Conservation (phyloP, 2,329 filamentous ascomycete species). For the Lithohypha guttulata region DNA sequence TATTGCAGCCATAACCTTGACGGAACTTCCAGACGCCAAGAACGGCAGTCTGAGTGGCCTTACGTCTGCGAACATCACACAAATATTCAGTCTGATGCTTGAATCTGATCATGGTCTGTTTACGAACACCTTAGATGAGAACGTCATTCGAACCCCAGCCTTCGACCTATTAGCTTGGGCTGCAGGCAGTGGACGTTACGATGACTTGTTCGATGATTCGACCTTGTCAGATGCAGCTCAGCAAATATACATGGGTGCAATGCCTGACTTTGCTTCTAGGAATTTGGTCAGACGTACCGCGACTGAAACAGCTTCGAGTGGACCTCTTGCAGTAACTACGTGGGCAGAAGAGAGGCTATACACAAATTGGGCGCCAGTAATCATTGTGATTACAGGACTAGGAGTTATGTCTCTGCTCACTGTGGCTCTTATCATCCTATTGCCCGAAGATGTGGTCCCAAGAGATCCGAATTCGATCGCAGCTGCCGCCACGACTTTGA, state of each 20-base stretch:
- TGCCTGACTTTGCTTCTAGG: constrained; percentile 19
- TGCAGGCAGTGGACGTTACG: constrained; percentile 12
- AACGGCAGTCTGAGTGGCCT: constrained; percentile 24
- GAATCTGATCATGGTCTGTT: constrained; percentile 12
- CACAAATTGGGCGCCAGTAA: constrained; percentile 13
- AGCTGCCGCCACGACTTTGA: constrained; percentile 15
- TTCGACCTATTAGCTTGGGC: constrained; percentile 9
- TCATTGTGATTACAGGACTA: constrained; percentile 15
- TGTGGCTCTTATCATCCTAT: constrained; percentile 16
- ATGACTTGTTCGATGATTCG: constrained; percentile 14
- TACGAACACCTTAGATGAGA: constrained; percentile 13
- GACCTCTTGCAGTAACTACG: not conserved
- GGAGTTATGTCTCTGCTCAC: constrained; percentile 15
- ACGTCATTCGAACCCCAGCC: constrained; percentile 18
- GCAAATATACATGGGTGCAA: constrained; percentile 17
- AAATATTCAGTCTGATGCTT: constrained; percentile 11
- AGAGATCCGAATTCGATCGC: constrained; percentile 21
- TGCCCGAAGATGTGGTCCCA: constrained; percentile 19
- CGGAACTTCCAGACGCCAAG: constrained; percentile 20
- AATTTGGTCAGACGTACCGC: constrained; percentile 3
- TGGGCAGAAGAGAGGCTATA: constrained; percentile 7
- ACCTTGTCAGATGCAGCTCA: constrained; percentile 15
- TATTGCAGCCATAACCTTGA: constrained; percentile 9
- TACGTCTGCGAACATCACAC: constrained; percentile 19
- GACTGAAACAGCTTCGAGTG: not conserved